Conservation (phyloP, 2,329 filamentous ascomycete genomes). For the Scolecobasidium constrictum region DNA sequence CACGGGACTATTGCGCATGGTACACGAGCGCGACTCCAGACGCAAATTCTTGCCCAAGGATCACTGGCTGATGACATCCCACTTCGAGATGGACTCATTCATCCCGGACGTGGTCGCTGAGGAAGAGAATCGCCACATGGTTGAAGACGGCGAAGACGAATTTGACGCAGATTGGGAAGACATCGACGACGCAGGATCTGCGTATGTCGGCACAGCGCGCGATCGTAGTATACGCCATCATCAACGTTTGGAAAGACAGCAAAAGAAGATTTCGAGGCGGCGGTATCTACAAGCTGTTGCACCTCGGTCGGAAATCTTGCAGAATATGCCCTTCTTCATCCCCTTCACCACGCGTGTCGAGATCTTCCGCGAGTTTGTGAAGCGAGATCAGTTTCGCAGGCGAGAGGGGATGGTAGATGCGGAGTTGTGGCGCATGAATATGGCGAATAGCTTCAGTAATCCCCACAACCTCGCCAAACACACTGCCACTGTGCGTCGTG, state of each 20-base stretch:
- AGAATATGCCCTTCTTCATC: conserved; percentile 95
- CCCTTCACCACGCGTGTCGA: conserved; percentile 85
- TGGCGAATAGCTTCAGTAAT: conserved; percentile 2
- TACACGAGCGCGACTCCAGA: conserved; percentile 89
- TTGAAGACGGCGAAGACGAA: conserved; percentile 52
- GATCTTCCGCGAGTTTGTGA: conserved; percentile 89
- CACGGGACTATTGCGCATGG: conserved; percentile 70
- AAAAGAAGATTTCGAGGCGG: conserved; percentile 56
- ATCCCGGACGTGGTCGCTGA: conserved; percentile 78
- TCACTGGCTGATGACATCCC: conserved; percentile 89
- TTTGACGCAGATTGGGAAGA: conserved; percentile 35
- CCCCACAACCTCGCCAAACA: conserved; percentile 34
- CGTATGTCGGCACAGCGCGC: conserved; percentile 43
- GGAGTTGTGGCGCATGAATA: conserved; percentile 55
- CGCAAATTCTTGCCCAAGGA: conserved; percentile 70
- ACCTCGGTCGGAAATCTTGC: conserved; percentile 78
- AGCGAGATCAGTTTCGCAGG: conserved; percentile 63
- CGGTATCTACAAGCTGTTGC: conserved; percentile 69
- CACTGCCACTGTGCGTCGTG: conserved; percentile 68
- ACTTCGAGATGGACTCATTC: conserved; percentile 81
- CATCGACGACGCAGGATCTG: conserved; percentile 23
- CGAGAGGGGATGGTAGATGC: conserved; percentile 59
- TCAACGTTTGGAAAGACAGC: conserved; percentile 52
- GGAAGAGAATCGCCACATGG: conserved; percentile 63
- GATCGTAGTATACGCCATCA: conserved; percentile 51